Evolutionary conservation across 495 filamentous ascomycete species (phyloP).

Genomic region (Ramalina peruviana): DNA sequence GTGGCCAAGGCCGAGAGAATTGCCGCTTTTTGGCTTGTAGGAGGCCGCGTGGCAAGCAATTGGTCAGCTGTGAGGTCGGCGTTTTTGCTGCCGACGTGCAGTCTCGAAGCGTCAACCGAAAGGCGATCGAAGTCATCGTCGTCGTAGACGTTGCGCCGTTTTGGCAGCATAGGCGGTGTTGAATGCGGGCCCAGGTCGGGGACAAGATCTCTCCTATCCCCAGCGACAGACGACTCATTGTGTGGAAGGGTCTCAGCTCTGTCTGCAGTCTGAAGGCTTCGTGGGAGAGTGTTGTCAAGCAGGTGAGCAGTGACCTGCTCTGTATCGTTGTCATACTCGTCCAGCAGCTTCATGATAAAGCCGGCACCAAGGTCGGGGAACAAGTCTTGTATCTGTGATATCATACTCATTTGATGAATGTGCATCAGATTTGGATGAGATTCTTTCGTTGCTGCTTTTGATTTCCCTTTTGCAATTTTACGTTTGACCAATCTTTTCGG

Average conservation of each 20-base stretch:
- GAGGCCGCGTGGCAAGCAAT: constrained; percentile 35
- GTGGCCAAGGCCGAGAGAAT: constrained; percentile 83
- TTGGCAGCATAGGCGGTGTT: constrained; percentile 20
- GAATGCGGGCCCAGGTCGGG: constrained; percentile 29
- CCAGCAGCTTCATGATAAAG: constrained; percentile 66
- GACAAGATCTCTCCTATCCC: constrained; percentile 23
- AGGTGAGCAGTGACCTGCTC: constrained; percentile 74
- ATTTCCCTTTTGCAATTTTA: constrained; percentile 59
- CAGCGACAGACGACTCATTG: constrained; percentile 8
- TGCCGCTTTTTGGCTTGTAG: constrained; percentile 62
- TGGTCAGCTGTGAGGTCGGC: constrained; percentile 48
- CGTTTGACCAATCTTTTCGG: constrained; percentile 33
- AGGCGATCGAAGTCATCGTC: constrained; percentile 73
- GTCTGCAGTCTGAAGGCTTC: constrained; percentile 41
- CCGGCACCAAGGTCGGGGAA: constrained; percentile 80
- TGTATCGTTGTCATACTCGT: constrained; percentile 61
- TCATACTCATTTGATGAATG: constrained; percentile 66
- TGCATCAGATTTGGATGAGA: constrained; percentile 44
- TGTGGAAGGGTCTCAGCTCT: constrained; percentile 37
- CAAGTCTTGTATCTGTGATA: constrained; percentile 80
- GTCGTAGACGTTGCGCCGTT: constrained; percentile 58
- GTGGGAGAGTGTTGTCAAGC: constrained; percentile 66
- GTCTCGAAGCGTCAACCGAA: constrained; percentile 37
- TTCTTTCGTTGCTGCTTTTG: constrained; percentile 29
- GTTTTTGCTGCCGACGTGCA: constrained; percentile 63